phyloP scores from a whole-genome alignment of 2,329 filamentous ascomycete genomes.

The Thermoascus crustaceus region DNA sequence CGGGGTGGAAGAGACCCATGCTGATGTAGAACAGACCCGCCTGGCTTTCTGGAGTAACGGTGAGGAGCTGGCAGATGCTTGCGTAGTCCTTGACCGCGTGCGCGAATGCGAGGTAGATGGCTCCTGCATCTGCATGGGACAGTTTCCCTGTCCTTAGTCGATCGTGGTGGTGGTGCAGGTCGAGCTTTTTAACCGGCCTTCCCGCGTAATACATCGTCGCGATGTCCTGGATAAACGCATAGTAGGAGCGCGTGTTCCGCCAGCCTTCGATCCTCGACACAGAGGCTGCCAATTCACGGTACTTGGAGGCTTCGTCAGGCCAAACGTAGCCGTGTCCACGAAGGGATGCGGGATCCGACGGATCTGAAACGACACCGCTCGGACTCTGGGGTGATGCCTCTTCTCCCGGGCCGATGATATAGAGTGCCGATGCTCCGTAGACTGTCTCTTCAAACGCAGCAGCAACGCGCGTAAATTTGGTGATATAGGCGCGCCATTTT shows the following conservation, averaged over 20 bases:
- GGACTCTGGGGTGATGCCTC: conserved; percentile 45
- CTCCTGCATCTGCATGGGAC: conserved; percentile 63
- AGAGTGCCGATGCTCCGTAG: conserved; percentile 83
- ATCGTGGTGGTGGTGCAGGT: conserved; percentile 88
- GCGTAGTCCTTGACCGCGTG: conserved; percentile 71
- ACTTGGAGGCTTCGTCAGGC: conserved; percentile 71
- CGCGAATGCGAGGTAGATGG: conserved; percentile 76
- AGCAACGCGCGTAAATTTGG: conserved; percentile 84
- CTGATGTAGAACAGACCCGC: conserved; percentile 86
- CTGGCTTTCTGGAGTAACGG: conserved; percentile 74
- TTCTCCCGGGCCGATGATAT: conserved; percentile 68
- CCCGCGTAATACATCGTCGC: conserved; percentile 32
- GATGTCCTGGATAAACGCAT: conserved; percentile 78
- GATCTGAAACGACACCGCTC: conserved; percentile 28
- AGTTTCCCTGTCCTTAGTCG: conserved; percentile 76
- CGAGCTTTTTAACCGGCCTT: conserved; percentile 40
- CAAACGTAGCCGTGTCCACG: conserved; percentile 92
- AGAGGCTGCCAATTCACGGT: conserved; percentile 82
- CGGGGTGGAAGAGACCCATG: conserved; percentile 84
- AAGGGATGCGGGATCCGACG: conserved; percentile 44
- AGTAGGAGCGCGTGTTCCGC: conserved; percentile 92
- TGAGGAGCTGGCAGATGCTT: conserved; percentile 75
- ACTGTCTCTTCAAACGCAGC: conserved; percentile 93
- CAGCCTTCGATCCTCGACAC: conserved; percentile 92
- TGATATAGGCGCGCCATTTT: conserved; percentile 92